phyloP scores from a whole-genome alignment of 345 rosid species.

The Camelina sativa region DNA sequence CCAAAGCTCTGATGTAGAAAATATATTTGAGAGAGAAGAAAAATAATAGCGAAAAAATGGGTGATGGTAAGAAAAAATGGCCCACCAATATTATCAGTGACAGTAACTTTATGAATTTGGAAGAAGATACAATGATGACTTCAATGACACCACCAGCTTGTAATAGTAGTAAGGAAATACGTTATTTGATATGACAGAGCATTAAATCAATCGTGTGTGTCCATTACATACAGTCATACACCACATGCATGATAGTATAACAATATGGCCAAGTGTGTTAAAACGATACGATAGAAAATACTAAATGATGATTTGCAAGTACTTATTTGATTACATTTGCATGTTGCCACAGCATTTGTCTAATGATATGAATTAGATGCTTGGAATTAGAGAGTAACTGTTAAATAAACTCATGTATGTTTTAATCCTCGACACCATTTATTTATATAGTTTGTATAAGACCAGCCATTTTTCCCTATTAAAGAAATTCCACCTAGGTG shows the following conservation, averaged over 20 bases:
- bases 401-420: background rate
- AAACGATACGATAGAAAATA: background rate
- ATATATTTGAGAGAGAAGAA: too few species aligned
- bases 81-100: slow-evolving; percentile 33
- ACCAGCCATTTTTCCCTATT: background rate
- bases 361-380: background rate
- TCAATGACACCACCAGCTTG: slow-evolving; percentile 43
- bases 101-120: slow-evolving; percentile 43
- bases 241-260: slow-evolving; percentile 2
- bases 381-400: background rate
- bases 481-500: background rate
- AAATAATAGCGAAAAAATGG: background rate
- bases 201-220: slow-evolving; percentile 39
- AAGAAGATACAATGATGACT: slow-evolving; percentile 46
- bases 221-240: background rate
- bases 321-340: background rate
- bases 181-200: slow-evolving; percentile 43
- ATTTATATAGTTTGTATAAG: too few species aligned
- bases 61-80: slow-evolving; percentile 28
- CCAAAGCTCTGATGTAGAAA: too few species aligned
- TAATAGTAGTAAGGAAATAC: slow-evolving; percentile 41
- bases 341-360: background rate
- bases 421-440: background rate
- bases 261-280: background rate
- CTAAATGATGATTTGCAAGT: background rate